These are phyloP conservation scores for Corynespora cassiicola DNA, from an alignment of 2,329 filamentous ascomycete genomes.

Conservation along the genomic window DNA sequence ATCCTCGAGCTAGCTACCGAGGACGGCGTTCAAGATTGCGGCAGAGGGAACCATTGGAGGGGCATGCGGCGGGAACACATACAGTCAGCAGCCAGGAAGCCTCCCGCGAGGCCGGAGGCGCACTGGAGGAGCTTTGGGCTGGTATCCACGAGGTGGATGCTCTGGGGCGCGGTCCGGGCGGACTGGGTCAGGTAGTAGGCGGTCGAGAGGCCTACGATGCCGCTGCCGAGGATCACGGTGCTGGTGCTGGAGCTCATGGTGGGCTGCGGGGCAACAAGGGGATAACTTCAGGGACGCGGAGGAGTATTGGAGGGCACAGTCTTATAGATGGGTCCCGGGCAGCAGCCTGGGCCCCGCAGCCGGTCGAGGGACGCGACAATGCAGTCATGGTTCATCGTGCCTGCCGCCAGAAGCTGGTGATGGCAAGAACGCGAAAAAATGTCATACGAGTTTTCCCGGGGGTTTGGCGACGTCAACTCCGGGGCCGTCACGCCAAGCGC, in stretches of 20 bases:
- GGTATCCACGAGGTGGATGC: constrained; percentile 66
- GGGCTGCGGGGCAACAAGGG: constrained; percentile 7
- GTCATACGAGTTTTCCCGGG: constrained; percentile 16
- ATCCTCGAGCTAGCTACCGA: too few species aligned
- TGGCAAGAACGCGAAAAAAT: constrained; percentile 4
- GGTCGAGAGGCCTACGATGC: constrained; percentile 54
- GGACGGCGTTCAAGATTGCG: background rate
- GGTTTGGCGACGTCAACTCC: constrained; percentile 8
- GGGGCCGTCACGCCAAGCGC: constrained; percentile 9
- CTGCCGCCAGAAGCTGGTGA: too few species aligned
- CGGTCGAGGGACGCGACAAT: background rate
- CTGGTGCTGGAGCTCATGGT: constrained; percentile 18
- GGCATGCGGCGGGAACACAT: constrained; percentile 15
- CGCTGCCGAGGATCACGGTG: constrained; percentile 51
- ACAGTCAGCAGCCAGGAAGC: constrained; percentile 77
- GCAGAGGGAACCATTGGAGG: background rate
- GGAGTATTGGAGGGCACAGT: constrained; percentile 3
- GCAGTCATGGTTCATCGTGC: background rate
- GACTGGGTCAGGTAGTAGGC: constrained; percentile 69
- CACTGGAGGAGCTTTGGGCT: constrained; percentile 70
- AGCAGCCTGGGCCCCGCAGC: too few species aligned
- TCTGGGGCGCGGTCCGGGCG: constrained; percentile 43
- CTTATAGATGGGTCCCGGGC: too few species aligned
- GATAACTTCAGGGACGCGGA: constrained; percentile 3
- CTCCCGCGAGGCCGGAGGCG: constrained; percentile 76